These are phyloP conservation scores for Cruciata laevipes DNA, from an alignment of 257 asterid species.

Conservation along the genomic window DNA sequence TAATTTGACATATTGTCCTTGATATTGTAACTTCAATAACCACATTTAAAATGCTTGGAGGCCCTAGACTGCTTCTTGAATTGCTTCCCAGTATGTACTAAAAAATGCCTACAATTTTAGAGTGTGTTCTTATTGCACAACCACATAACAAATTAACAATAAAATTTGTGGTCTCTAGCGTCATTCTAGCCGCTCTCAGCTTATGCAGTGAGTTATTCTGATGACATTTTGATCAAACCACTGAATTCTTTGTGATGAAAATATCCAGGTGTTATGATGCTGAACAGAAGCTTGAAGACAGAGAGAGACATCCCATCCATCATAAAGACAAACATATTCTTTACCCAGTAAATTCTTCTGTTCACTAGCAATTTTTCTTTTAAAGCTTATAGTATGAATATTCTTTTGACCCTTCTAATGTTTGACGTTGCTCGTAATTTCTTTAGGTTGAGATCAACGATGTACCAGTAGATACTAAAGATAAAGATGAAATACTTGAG, in stretches of 20 bases:
- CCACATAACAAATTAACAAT: background rate
- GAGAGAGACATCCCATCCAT: constrained; percentile 84
- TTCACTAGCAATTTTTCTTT: background rate
- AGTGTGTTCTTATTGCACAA: background rate
- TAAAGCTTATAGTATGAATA: background rate
- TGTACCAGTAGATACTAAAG: constrained; percentile 76
- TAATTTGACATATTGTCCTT: too few relatives aligned
- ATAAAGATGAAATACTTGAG: constrained; percentile 79
- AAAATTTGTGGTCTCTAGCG: background rate
- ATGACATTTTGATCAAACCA: background rate
- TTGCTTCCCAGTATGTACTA: background rate
- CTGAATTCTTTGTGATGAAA: background rate
- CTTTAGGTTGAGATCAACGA: constrained; percentile 62
- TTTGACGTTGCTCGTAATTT: constrained; percentile 17
- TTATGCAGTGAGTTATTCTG: background rate
- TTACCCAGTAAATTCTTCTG: constrained; percentile 53
- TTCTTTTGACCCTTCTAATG: constrained; percentile 3
- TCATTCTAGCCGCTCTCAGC: background rate
- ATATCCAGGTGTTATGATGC: constrained; percentile 73
- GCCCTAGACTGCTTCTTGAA: background rate
- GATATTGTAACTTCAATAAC: background rate
- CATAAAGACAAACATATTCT: constrained; percentile 76
- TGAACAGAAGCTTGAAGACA: constrained; percentile 70
- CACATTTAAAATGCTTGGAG: background rate
- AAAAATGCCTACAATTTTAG: background rate